Evolutionary conservation across 75 land plant genomes (phyloP).

Genomic region (Selaginella moellendorffii): DNA sequence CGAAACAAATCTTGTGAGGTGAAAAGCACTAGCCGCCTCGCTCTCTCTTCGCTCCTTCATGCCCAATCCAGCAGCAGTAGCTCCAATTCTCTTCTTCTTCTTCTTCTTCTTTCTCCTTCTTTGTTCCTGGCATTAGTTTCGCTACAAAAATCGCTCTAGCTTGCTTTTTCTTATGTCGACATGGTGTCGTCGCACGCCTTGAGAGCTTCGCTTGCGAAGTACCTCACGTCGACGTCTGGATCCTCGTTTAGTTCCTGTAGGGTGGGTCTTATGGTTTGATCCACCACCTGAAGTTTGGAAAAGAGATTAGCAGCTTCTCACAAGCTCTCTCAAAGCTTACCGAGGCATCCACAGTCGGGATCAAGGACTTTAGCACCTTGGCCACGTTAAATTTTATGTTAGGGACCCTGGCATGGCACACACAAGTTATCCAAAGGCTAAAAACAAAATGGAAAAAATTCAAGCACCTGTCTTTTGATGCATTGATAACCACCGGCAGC

Average conservation of each 20-base stretch:
- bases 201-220: conserved; percentile 66
- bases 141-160: too few species aligned
- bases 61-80: too few species aligned
- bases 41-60: too few species aligned
- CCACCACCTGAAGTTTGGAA: conserved; percentile 44
- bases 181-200: conserved; percentile 60
- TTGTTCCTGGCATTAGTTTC: too few species aligned
- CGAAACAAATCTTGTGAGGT: too few species aligned
- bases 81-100: too few species aligned
- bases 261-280: conserved; percentile 57
- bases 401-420: conserved; percentile 85
- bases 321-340: conserved; percentile 46
- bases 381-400: conserved; percentile 97
- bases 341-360: conserved; percentile 68
- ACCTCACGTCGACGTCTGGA: conserved; percentile 88
- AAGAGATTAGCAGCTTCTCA: too few species aligned
- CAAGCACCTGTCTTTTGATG: conserved; percentile 96
- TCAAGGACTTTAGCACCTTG: conserved; percentile 74
- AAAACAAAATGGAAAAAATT: too few species aligned
- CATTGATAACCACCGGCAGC: conserved; percentile 75
- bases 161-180: conserved; percentile 27
- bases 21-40: too few species aligned
- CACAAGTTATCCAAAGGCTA: too few species aligned
- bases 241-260: conserved; percentile 74
- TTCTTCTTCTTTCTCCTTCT: too few species aligned